These are phyloP conservation scores for Kickxella alabastrina DNA, from an alignment of 192 early-diverging fungal species.

Conservation along the genomic window DNA sequence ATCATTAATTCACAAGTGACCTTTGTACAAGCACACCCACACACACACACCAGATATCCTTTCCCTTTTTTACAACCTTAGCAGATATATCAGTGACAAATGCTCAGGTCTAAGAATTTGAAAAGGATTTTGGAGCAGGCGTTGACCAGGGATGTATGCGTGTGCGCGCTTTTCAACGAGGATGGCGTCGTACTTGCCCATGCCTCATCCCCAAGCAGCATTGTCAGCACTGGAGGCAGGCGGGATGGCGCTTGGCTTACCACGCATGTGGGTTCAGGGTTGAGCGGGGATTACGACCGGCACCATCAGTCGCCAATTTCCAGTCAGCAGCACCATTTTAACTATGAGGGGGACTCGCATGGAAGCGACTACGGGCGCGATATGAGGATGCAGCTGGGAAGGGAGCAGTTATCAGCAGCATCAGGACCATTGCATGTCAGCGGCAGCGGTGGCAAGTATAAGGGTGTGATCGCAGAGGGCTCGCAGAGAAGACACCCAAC, in stretches of 20 bases:
- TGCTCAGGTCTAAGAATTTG: slow-evolving; percentile 45
- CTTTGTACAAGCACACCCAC: no score
- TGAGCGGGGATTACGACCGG: neutral
- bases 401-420: neutral
- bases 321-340: neutral
- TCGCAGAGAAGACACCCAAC: slow-evolving; percentile 1
- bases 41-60: no score
- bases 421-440: neutral
- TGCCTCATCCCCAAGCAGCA: slow-evolving; percentile 12
- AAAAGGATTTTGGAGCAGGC: slow-evolving; percentile 41
- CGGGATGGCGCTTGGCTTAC: neutral
- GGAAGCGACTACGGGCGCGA: neutral
- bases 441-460: neutral
- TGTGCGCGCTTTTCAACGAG: slow-evolving; percentile 41
- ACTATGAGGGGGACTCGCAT: neutral
- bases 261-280: neutral
- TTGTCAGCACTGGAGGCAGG: neutral
- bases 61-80: neutral
- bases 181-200: slow-evolving; percentile 45
- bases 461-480: neutral
- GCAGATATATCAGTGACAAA: neutral
- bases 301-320: slow-evolving; percentile 1
- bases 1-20: neutral
- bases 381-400: neutral
- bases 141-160: slow-evolving; percentile 28